Evolutionary conservation across 345 rosid genomes (phyloP).

Genomic region (Punica granatum): DNA sequence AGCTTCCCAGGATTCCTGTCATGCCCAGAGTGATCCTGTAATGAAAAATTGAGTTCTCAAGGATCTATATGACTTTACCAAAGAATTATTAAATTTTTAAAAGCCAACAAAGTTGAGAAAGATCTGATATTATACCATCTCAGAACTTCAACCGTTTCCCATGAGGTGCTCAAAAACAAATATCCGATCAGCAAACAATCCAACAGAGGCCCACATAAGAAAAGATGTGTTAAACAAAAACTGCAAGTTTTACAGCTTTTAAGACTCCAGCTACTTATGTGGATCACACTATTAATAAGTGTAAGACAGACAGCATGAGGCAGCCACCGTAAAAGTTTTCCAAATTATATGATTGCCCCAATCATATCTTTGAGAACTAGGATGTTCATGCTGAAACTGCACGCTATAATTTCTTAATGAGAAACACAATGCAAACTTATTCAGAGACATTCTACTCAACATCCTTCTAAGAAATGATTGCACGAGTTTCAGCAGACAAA

Average conservation of each 20-base stretch:
- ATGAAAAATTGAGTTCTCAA: constrained; percentile 5
- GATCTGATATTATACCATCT: too few species aligned
- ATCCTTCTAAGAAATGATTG: not conserved
- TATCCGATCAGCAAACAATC: not conserved
- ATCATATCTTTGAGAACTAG: too few species aligned
- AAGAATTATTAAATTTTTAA: too few species aligned
- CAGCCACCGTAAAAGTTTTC: not conserved
- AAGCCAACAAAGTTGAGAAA: too few species aligned
- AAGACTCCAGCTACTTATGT: not conserved
- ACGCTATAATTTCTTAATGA: too few species aligned
- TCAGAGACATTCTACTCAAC: not conserved
- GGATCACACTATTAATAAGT: not conserved
- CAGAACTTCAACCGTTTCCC: not conserved
- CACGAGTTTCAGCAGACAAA: too few species aligned
- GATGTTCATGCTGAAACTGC: too few species aligned
- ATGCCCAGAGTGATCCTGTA: constrained; percentile 88
- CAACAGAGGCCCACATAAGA: too few species aligned
- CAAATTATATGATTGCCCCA: not conserved
- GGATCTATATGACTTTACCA: not conserved
- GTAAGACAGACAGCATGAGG: too few species aligned
- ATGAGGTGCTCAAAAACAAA: not conserved
- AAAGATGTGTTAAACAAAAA: too few species aligned
- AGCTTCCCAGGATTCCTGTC: constrained; percentile 79
- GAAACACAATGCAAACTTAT: too few species aligned
- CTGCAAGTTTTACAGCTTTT: not conserved